Conservation (phyloP, 2,329 filamentous ascomycete species). For the Penicillium paneum region DNA sequence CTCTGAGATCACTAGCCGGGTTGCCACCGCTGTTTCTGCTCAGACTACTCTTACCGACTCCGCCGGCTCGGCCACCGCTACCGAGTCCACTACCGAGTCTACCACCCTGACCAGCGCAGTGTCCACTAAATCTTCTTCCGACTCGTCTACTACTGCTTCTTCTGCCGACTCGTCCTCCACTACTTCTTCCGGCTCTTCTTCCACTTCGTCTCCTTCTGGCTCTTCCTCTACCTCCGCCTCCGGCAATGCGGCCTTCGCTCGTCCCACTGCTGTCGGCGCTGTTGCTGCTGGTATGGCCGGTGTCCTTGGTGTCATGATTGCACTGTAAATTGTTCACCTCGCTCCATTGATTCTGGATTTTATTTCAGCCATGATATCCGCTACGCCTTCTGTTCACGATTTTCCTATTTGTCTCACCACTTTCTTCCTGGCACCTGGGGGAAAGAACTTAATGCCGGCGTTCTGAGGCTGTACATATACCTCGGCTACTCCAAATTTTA, state of each 20-base stretch:
- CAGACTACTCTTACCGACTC: conserved; percentile 21
- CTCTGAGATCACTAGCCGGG: conserved; percentile 16
- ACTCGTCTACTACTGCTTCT: conserved; percentile 9
- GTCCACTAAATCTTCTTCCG: background rate
- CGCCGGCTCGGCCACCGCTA: conserved; percentile 17
- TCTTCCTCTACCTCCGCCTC: conserved; percentile 9
- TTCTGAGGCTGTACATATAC: conserved; percentile 7
- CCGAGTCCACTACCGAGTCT: conserved; percentile 16
- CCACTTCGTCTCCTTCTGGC: background rate
- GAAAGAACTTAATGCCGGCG: background rate
- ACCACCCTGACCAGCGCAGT: too few species aligned
- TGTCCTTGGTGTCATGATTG: conserved; percentile 31
- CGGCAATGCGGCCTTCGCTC: conserved; percentile 20
- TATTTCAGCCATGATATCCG: background rate
- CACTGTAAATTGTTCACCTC: conserved; percentile 22
- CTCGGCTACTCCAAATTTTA: background rate
- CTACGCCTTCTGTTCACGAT: background rate
- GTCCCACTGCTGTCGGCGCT: conserved; percentile 21
- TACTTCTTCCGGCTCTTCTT: conserved; percentile 7
- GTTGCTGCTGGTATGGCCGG: conserved; percentile 27
- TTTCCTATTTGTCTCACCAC: background rate
- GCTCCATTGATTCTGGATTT: background rate
- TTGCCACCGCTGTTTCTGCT: conserved; percentile 10
- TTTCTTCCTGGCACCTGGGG: background rate
- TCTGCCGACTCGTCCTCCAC: conserved; percentile 5